A percentile compares a stretch with the other conserved stretches of the same genome.
phyloP scores from a whole-genome alignment of 495 filamentous ascomycete species.

The Hyphodiscus hymeniophilus region DNA sequence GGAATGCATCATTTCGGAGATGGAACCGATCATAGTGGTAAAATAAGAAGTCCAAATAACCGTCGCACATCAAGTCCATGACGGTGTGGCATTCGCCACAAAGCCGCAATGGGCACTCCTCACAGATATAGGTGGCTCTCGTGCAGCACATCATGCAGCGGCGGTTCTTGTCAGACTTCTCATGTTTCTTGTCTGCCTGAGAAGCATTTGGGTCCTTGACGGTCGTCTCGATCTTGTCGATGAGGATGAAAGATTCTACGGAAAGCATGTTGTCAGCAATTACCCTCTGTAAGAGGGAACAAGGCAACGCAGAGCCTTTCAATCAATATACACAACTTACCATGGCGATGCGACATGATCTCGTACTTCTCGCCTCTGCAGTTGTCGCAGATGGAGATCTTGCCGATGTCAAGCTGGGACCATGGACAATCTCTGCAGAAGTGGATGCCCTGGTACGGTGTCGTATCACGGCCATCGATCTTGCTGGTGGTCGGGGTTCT shows the following conservation, averaged over 20 bases:
- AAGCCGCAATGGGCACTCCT: background rate
- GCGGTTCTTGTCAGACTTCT: background rate
- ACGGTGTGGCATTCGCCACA: background rate
- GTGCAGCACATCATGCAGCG: conserved; percentile 5
- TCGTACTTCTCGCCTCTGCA: conserved; percentile 1
- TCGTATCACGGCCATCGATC: conserved; percentile 1
- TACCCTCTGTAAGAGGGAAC: background rate
- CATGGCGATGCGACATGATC: conserved; percentile 2
- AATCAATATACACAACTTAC: background rate
- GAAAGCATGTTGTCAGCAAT: background rate
- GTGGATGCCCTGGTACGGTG: background rate
- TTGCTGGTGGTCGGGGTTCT: background rate
- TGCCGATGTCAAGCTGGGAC: background rate
- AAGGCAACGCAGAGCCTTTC: background rate
- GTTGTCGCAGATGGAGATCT: background rate
- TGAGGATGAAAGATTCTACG: background rate
- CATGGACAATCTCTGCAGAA: background rate
- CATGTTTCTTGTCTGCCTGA: background rate
- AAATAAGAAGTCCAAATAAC: too few relatives aligned
- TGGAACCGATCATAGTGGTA: too few relatives aligned
- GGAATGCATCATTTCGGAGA: too few relatives aligned
- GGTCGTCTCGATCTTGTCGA: background rate
- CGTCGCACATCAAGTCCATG: background rate
- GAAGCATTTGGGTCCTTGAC: background rate
- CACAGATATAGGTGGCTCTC: background rate